Conservation (phyloP, 2,329 filamentous ascomycete genomes). For the Aureobasidium sp. region DNA sequence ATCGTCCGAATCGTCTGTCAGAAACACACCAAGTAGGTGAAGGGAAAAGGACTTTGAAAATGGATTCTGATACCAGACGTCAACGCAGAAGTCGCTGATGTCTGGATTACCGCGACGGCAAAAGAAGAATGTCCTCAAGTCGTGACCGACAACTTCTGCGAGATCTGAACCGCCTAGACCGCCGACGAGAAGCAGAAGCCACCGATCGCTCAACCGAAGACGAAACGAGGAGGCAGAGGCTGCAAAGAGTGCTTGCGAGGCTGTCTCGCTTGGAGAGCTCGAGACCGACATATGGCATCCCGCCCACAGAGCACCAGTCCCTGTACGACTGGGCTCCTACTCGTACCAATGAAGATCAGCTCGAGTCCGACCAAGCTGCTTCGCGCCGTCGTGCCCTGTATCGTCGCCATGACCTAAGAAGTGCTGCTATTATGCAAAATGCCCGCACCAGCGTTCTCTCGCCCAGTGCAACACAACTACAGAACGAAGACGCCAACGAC, state of each 20-base stretch:
- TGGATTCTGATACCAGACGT: constrained; percentile 14
- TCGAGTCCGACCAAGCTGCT: constrained; percentile 32
- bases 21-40: constrained; percentile 9
- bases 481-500: constrained; percentile 19
- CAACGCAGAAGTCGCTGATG: constrained; percentile 6
- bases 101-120: not conserved
- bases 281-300: constrained; percentile 44
- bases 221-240: constrained; percentile 33
- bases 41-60: not conserved
- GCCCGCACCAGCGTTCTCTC: constrained; percentile 23
- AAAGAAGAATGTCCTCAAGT: not conserved
- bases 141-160: constrained; percentile 5
- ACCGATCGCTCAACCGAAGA: constrained; percentile 27
- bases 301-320: constrained; percentile 43
- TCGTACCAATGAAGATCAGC: constrained; percentile 30
- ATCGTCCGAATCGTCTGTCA: not conserved
- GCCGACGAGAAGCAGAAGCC: constrained; percentile 9
- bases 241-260: constrained; percentile 41
- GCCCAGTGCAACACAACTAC: constrained; percentile 28
- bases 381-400: constrained; percentile 34
- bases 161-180: constrained; percentile 10
- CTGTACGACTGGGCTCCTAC: constrained; percentile 57
- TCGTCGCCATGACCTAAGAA: constrained; percentile 24
- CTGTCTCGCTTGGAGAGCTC: constrained; percentile 39
- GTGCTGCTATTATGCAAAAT: constrained; percentile 28